phyloP scores from a whole-genome alignment of 2,329 filamentous ascomycete species.

The Aspergillus neotritici region DNA sequence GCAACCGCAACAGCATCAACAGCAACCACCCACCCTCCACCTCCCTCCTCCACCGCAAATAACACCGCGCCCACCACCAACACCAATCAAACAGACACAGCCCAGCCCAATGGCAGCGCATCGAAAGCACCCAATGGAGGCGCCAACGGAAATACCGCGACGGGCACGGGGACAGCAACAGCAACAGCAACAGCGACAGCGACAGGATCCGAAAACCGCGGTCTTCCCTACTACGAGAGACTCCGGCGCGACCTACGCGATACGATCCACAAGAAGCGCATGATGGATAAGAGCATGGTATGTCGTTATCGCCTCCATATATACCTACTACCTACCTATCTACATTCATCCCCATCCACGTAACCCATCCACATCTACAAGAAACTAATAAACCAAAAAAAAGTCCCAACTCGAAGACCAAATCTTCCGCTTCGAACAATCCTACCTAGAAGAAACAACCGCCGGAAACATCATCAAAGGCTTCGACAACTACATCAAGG shows the following conservation, averaged over 20 bases:
- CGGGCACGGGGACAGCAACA: constrained; percentile 13
- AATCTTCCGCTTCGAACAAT: constrained; percentile 76
- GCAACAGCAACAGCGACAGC: constrained; percentile 26
- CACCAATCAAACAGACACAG: constrained; percentile 9
- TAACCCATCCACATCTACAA: neutral
- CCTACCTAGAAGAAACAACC: constrained; percentile 83
- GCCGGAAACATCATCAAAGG: constrained; percentile 94
- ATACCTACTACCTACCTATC: neutral
- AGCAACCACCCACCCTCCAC: constrained; percentile 13
- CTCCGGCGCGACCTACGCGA: constrained; percentile 62
- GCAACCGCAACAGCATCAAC: constrained; percentile 16
- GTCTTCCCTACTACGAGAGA: constrained; percentile 66
- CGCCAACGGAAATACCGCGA: constrained; percentile 17
- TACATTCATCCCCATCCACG: neutral
- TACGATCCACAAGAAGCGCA: constrained; percentile 59
- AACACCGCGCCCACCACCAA: constrained; percentile 13
- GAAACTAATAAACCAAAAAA: constrained; percentile 10
- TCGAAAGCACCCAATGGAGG: constrained; percentile 9
- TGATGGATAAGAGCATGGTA: constrained; percentile 58
- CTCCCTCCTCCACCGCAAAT: constrained; percentile 13
- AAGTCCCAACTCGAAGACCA: constrained; percentile 65
- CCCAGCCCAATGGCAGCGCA: constrained; percentile 8
- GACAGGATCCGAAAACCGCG: constrained; percentile 33
- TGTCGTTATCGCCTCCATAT: constrained; percentile 14
- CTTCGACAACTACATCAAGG: constrained; percentile 98